Base-by-base conservation (phyloP, 805 yeast genomes). In the Metschnikowia corniflorae region DNA sequence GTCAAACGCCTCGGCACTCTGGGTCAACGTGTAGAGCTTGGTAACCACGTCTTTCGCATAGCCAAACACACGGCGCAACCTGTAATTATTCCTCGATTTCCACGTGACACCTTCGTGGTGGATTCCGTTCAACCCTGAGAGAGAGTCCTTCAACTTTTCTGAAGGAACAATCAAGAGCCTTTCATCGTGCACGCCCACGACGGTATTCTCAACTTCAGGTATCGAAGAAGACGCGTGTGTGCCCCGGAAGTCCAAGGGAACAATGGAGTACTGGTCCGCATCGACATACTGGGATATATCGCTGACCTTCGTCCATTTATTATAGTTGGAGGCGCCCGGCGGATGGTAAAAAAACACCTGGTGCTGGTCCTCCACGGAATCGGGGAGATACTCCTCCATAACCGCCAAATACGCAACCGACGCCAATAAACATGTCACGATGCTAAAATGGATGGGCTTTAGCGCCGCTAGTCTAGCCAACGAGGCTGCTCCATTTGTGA, bases 361-460 rank as follows among this genome's bases (percentile, higher is more conserved):
- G 12, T 50, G 40, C 29, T 64, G 57, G 31, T 61, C 50, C 47
- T 64, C 67, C 40, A 77, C 62, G 16, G 40, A 17, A 56, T 61
- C 71, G 40, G 78, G 73, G 35, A 75, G 65, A 56, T 80, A 82
- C 43, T 80, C 79, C 47, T 82, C 86, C 23, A 83, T 77, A 3
- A 82, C 74, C 3, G 89, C 74, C 40, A 89, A 70, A 57, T 89
- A 91, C 7, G 91, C 82, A 35, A 85, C 63, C 3, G 95, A 82
- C 2, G 95, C 93, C 26, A 86, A 57, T 32, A 88, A 62, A 10
- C 91, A 72, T 5, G 87, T 75, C 39, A 77, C 53, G 31, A 87
- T 77, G 35, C 89, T 79, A 37, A 87, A 75, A 61, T 89, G 97
- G 48, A 91, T 86, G 13, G 98, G 98, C 54, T 80, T 75, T 42